Percentiles rank a stretch among this genome's conserved stretches.
Conservation (phyloP, 1,284 basidiomycete species). For the Omphalotus olearius region DNA sequence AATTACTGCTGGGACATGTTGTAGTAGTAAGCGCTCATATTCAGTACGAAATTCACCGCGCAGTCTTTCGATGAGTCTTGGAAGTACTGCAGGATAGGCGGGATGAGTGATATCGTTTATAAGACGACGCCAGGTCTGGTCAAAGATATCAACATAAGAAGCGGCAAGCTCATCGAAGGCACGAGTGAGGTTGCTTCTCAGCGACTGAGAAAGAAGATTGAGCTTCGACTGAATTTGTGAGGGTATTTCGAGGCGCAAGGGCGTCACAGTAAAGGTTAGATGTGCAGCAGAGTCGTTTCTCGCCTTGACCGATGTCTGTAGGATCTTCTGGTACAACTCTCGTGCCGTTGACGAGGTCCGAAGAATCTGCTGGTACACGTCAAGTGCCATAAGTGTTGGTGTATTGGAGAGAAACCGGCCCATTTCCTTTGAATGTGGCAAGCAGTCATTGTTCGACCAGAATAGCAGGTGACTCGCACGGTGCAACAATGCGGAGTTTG, state of each 20-base stretch:
- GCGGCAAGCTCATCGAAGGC: not conserved
- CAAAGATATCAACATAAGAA: not conserved
- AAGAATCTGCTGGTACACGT: not conserved
- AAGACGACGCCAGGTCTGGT: not conserved
- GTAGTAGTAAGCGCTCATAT: no score
- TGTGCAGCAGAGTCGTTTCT: not conserved
- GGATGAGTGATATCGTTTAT: not conserved
- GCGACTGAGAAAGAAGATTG: no score
- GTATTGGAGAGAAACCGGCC: no score
- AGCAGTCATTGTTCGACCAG: slow-evolving; percentile 5
- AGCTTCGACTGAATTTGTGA: not conserved
- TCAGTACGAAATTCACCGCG: not conserved
- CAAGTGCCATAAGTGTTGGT: no score
- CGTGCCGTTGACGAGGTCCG: not conserved
- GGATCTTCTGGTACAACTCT: not conserved
- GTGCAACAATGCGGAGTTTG: slow-evolving; percentile 9
- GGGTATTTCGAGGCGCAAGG: not conserved
- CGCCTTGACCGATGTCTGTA: not conserved
- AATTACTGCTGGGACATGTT: not conserved
- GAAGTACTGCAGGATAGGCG: not conserved
- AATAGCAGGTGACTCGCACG: no score
- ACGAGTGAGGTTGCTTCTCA: not conserved
- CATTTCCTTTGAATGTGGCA: not conserved
- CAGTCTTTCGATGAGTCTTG: not conserved
- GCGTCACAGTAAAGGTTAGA: not conserved